Evolutionary conservation across 345 rosid genomes (phyloP), one percentile per base, ranked within the genome.

Genomic region (Tarenaya hassleriana): DNA sequence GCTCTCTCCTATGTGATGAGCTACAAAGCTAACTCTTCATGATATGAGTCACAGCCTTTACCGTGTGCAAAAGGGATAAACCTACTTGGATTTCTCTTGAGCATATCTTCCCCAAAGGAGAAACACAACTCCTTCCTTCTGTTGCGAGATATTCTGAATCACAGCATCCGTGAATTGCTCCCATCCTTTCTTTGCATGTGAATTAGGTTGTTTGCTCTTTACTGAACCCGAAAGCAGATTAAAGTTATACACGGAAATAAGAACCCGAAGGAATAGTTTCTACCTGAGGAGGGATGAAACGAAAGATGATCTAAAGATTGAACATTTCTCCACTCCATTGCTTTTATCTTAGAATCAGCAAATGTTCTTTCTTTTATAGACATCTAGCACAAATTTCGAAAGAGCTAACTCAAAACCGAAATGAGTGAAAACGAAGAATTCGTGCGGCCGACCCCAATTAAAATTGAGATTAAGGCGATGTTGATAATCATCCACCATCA

Each of bases 151-250:
- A 10, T 83, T 78, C 68, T 56, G 80, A 50, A 92, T 92, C 37
- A 83, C 80, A 60, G 96, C 87, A 69, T 92, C 94, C 18, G 96
- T 92, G 53, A 88, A 92, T 41, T 79, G 94, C 56, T 92, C 98
- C 98, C 98, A 92, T 64, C 98, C 98, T 79, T 85, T 84, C 77
- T 79, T 88, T 27, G 95, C 88, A 69, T 92, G 98, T 57, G 98
- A 92, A 53, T 85, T 85, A 14, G 96, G 94, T 72, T 92, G 94
- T 47, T 79, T 82, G 52, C 74, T 71, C 74, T 86, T 77, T 37
- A 92, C 98, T 92, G 74, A 53, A 73, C 34, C 35, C 27, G 7
- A 63, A 58, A 54, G 35, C 10, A 50, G 44, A 40, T 4, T 39
- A 6, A 55, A 34, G 47, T 54, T 9, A 41, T 34, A 5, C 8